A percentile compares a stretch with the other conserved stretches of the same genome.
Evolutionary conservation across 257 asterid species (phyloP).

Genomic region (Oldenlandia corymbosa): DNA sequence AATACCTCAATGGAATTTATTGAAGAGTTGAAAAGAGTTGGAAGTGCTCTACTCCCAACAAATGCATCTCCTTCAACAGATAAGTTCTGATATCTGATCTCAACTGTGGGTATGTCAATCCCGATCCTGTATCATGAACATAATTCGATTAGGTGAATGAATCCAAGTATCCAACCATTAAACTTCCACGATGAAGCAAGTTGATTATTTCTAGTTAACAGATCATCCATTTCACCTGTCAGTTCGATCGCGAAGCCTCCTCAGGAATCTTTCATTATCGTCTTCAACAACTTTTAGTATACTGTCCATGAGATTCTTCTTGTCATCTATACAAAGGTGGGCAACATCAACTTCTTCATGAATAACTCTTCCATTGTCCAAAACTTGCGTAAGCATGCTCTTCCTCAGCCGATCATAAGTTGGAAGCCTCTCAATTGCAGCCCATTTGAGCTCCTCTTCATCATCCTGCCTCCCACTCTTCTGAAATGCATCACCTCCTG

Average conservation of each 20-base stretch:
- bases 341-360: conserved; percentile 62
- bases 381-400: conserved; percentile 53
- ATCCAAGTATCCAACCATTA: background rate
- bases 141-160: background rate
- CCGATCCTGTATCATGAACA: conserved; percentile 46
- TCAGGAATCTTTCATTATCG: conserved; percentile 63
- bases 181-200: background rate
- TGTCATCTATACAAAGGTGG: conserved; percentile 48
- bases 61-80: conserved; percentile 71
- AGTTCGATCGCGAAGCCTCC: conserved; percentile 52
- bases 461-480: conserved; percentile 61
- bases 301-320: conserved; percentile 60
- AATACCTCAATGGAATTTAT: conserved; percentile 58
- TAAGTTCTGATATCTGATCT: conserved; percentile 57
- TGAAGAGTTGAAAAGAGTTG: conserved; percentile 62
- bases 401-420: conserved; percentile 69
- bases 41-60: conserved; percentile 74
- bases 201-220: background rate
- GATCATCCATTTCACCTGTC: conserved; percentile 37
- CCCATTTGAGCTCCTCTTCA: conserved; percentile 76
- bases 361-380: conserved; percentile 54
- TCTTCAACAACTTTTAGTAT: conserved; percentile 59
- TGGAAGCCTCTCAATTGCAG: conserved; percentile 83
- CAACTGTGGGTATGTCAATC: conserved; percentile 51
- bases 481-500: conserved; percentile 57